These are phyloP conservation scores for Coemansia sp. DNA, from an alignment of 192 early-diverging fungal species.

Conservation along the genomic window DNA sequence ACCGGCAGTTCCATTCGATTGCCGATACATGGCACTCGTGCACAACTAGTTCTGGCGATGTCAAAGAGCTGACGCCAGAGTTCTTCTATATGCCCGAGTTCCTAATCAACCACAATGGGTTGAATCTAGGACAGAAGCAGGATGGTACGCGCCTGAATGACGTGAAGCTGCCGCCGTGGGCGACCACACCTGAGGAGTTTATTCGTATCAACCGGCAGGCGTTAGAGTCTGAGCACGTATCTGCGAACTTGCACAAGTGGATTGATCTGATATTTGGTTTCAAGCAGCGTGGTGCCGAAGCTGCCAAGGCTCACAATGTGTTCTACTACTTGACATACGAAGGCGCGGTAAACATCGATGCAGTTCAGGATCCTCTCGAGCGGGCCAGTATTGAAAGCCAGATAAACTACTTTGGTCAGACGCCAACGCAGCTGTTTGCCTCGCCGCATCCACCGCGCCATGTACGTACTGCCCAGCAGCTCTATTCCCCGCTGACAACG, in stretches of 20 bases:
- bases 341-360: constrained; percentile 90
- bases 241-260: constrained; percentile 87
- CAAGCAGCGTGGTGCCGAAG: constrained; percentile 86
- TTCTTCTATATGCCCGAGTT: constrained; percentile 96
- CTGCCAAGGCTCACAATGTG: constrained; percentile 84
- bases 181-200: constrained; percentile 76
- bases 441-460: constrained; percentile 71
- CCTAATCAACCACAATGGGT: constrained; percentile 69
- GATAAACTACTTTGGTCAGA: constrained; percentile 98
- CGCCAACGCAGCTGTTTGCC: constrained; percentile 85
- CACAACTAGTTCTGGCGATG: constrained; percentile 74
- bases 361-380: constrained; percentile 85
- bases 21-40: constrained; percentile 74
- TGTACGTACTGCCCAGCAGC: constrained; percentile 8
- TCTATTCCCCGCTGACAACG: constrained; percentile 23
- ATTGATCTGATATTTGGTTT: constrained; percentile 96
- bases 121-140: constrained; percentile 64
- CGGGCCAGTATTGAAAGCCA: constrained; percentile 86
- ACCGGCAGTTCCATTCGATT: constrained; percentile 77
- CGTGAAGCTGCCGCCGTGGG: constrained; percentile 87
- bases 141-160: constrained; percentile 59
- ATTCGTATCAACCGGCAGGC: constrained; percentile 76
- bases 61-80: constrained; percentile 93
- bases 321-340: constrained; percentile 98
- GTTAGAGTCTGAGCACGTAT: constrained; percentile 84